Conservation (phyloP, 306 rosid genomes). For the Quercus variabilis region DNA sequence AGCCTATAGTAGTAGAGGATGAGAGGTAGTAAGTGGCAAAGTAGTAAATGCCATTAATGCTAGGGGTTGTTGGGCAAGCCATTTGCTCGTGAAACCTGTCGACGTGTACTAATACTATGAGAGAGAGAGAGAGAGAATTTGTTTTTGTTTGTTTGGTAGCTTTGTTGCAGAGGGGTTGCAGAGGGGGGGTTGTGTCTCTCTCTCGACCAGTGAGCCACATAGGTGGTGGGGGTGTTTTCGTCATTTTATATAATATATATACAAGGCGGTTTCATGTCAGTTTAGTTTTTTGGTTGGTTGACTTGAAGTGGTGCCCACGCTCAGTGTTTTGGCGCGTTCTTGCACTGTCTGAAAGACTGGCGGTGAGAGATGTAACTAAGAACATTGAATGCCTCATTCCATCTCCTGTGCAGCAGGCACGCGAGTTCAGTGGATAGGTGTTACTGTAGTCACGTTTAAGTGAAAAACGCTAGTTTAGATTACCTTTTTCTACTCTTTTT, state of each 20-base stretch:
- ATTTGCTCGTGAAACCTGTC: constrained; percentile 30
- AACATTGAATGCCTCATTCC: no score
- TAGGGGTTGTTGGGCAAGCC: constrained; percentile 28
- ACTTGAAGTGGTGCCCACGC: no score
- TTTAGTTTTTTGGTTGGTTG: constrained; percentile 1
- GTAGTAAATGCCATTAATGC: constrained; percentile 49
- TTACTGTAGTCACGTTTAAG: no score
- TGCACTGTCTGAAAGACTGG: no score
- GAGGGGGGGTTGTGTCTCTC: background rate
- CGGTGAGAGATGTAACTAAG: no score
- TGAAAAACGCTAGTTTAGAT: no score
- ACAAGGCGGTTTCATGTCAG: constrained; percentile 10
- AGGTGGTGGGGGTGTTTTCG: constrained; percentile 3
- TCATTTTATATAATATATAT: accelerated
- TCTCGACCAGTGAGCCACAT: constrained; percentile 36
- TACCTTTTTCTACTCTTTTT: no score
- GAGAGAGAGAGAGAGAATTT: background rate
- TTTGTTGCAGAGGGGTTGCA: background rate
- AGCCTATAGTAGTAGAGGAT: background rate
- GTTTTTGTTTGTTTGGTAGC: constrained; percentile 19
- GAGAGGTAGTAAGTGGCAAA: constrained; percentile 36
- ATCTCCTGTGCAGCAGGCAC: no score
- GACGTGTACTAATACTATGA: constrained; percentile 17
- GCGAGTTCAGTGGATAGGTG: no score
- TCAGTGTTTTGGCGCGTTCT: no score